Conservation (phyloP, 306 rosid species). For the Citrullus amarus region DNA sequence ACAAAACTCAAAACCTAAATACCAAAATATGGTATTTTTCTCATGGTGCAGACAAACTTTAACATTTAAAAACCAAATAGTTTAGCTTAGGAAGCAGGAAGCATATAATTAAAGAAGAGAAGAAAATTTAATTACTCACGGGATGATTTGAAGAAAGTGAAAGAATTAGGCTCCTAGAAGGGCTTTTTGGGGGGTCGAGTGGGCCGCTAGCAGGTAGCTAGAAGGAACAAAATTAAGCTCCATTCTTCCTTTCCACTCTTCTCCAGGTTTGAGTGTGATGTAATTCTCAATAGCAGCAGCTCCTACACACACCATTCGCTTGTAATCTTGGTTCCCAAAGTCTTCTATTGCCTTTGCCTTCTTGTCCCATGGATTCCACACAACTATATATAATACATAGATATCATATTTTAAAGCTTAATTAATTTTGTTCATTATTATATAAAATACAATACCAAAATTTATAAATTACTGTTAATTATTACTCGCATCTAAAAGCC, state of each 20-base stretch:
- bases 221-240: constrained; percentile 59
- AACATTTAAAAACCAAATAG: no score
- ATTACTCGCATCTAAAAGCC: constrained; percentile 31
- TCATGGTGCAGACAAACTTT: no score
- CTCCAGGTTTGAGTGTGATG: constrained; percentile 62
- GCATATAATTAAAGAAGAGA: no score
- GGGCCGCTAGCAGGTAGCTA: constrained; percentile 67
- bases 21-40: no score
- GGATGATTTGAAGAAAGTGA: no score
- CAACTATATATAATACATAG: constrained; percentile 20
- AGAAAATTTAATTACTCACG: no score
- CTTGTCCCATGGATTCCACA: constrained; percentile 91
- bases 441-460: no score
- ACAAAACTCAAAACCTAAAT: no score
- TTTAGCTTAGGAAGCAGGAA: no score
- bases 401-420: no score
- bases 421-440: no score
- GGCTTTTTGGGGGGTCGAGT: constrained; percentile 45
- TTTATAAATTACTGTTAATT: no score
- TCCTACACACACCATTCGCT: constrained; percentile 57
- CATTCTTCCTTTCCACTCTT: constrained; percentile 85
- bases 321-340: constrained; percentile 54
- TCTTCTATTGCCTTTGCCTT: constrained; percentile 57
- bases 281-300: constrained; percentile 56
- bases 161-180: background rate